Base-by-base conservation (phyloP, 768 basidiomycete species). In the Panellus pusillus region DNA sequence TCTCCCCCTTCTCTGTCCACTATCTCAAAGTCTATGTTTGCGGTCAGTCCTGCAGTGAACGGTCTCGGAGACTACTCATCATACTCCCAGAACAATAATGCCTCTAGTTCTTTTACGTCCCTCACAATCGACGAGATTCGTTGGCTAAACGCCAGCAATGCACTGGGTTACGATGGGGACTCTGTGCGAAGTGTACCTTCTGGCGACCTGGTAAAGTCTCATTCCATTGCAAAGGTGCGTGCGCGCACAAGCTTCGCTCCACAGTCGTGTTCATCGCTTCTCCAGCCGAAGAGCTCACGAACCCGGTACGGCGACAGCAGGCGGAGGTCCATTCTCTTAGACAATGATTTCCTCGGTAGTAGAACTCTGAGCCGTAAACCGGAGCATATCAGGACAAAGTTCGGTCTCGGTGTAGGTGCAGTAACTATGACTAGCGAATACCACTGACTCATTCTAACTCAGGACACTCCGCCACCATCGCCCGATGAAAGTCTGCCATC, bases 111-210 rank as follows among this genome's bases (percentile, higher is more conserved):
- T 39, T 66, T 72, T 48, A 61, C 60, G 37, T 63, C 69, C 47
- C 66, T 75, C 52, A 73, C 74, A 50, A 67, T 71, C 52, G 79
- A 79, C 57, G 79, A 79, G 64, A 67, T 79, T 47, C 68, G 75
- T 19, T 81, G 79, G 79, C 69, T 81, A 17, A 71, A 75, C 44
- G 78, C 77, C 24, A 75, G 72, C 38, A 63, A 65, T 44, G 54
- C 55, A 29, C 39, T 63, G 28, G 48, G 46, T 29, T 44, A 42
- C 20, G 50, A 53, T 6, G 57, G 45, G 17, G 59, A 61, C 52
- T 53, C 52, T 17, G 52, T 40, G 36, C 47, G 46, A 15, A 45
- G 51, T 36, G 32, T 56, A n/a, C 47, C 44, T 18, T 32, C 48
- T 28, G 18, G 41, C n/a, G 55, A 59, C 47, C 58, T 51, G 49